A percentile compares a stretch with the other conserved stretches of the same genome.
Conservation (phyloP, 441 rosid genomes). For the Pelargonium citronellum region DNA sequence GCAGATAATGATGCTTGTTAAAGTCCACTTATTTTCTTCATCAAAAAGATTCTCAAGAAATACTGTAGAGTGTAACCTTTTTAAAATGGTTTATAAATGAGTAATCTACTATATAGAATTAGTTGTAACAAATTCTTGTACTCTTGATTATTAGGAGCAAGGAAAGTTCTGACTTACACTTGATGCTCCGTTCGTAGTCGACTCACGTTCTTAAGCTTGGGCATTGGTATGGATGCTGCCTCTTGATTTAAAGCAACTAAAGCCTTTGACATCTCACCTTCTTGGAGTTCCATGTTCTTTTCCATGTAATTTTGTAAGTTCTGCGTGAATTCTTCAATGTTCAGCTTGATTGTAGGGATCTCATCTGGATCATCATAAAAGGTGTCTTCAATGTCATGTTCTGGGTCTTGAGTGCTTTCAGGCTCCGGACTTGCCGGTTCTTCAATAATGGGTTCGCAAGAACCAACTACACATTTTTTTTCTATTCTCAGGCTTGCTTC, state of each 20-base stretch:
- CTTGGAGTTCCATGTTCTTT: conserved; percentile 65
- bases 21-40: neutral
- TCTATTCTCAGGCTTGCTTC: neutral
- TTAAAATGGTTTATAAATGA: neutral
- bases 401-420: conserved; percentile 36
- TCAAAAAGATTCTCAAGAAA: neutral
- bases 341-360: conserved; percentile 74
- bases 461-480: conserved; percentile 23
- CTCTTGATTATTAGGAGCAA: conserved; percentile 9
- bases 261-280: conserved; percentile 73
- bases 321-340: conserved; percentile 49
- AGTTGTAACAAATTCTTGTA: neutral
- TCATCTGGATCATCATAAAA: conserved; percentile 64
- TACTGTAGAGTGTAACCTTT: neutral
- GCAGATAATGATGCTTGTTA: neutral
- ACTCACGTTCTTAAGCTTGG: conserved; percentile 70
- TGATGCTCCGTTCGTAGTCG: conserved; percentile 88
- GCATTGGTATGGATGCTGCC: conserved; percentile 68
- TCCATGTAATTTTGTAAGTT: conserved; percentile 63
- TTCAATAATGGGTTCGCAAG: conserved; percentile 63
- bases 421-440: conserved; percentile 79
- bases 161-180: conserved; percentile 63
- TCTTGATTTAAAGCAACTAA: conserved; percentile 73
- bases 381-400: conserved; percentile 64
- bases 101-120: neutral